Evolutionary conservation across 2,329 filamentous ascomycete species (phyloP).

Genomic region (Torrubiella hemipterigena): DNA sequence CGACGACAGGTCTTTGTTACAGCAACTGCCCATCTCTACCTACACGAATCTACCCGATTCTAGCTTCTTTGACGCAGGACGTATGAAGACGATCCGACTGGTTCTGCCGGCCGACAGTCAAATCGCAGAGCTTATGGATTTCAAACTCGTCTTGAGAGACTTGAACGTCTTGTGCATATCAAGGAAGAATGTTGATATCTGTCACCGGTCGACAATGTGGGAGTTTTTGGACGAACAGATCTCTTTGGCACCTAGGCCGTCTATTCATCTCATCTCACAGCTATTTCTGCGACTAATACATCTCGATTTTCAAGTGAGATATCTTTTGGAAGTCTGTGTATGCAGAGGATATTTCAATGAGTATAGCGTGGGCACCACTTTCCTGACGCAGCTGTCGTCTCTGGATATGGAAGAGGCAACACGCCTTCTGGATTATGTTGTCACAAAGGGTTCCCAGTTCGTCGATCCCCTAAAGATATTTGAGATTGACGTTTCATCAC

Average conservation of each 20-base stretch:
- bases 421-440: conserved; percentile 62
- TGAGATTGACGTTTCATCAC: background rate
- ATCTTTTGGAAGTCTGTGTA: conserved; percentile 90
- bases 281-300: conserved; percentile 11
- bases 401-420: conserved; percentile 37
- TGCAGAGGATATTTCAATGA: conserved; percentile 69
- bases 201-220: conserved; percentile 18
- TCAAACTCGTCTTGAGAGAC: conserved; percentile 38
- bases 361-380: conserved; percentile 55
- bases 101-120: conserved; percentile 15
- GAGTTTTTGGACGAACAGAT: conserved; percentile 16
- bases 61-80: conserved; percentile 37
- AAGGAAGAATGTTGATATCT: conserved; percentile 28
- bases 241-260: too few species aligned
- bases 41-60: conserved; percentile 20
- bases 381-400: conserved; percentile 49
- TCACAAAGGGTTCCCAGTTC: conserved; percentile 58
- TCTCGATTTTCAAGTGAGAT: conserved; percentile 63
- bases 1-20: conserved; percentile 18
- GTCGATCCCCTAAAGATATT: conserved; percentile 20
- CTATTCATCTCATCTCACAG: background rate
- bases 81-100: conserved; percentile 45
- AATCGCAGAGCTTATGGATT: background rate
- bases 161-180: too few species aligned
- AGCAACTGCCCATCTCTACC: conserved; percentile 24